These are phyloP conservation scores for Botrytis deweyae DNA, from an alignment of 2,329 filamentous ascomycete species.

Conservation along the genomic window DNA sequence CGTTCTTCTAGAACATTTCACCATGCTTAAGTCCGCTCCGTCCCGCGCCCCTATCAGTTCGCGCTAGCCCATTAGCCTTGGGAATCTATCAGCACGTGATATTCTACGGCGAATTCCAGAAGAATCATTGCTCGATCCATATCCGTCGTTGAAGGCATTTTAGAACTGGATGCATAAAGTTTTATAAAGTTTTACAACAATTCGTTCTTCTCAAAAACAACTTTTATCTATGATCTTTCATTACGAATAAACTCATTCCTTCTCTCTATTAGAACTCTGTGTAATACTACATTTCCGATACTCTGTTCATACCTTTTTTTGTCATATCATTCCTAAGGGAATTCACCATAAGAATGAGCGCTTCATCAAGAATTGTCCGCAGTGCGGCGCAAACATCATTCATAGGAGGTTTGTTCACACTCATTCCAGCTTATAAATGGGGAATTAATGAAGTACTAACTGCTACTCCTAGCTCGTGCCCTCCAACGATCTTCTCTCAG, in stretches of 20 bases:
- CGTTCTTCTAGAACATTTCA: conserved; percentile 19
- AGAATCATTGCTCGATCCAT: conserved; percentile 3
- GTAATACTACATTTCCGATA: not conserved
- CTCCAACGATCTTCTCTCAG: conserved; percentile 33
- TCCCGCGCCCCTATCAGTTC: conserved; percentile 1
- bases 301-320: conserved; percentile 10
- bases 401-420: conserved; percentile 35
- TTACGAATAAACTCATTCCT: not conserved
- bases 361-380: conserved; percentile 41
- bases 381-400: conserved; percentile 39
- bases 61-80: not conserved
- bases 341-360: conserved; percentile 35
- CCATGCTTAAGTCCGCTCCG: conserved; percentile 12
- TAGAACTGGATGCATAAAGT: not conserved
- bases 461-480: conserved; percentile 33
- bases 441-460: not conserved
- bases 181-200: conserved; percentile 14
- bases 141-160: conserved; percentile 8
- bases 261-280: not conserved
- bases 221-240: not conserved
- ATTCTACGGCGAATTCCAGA: conserved; percentile 6
- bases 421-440: conserved; percentile 11
- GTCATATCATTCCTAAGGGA: not conserved
- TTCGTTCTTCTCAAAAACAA: not conserved
- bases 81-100: conserved; percentile 14